Conservation (phyloP, 768 basidiomycete species). For the Coprinopsis marcescibilis region DNA sequence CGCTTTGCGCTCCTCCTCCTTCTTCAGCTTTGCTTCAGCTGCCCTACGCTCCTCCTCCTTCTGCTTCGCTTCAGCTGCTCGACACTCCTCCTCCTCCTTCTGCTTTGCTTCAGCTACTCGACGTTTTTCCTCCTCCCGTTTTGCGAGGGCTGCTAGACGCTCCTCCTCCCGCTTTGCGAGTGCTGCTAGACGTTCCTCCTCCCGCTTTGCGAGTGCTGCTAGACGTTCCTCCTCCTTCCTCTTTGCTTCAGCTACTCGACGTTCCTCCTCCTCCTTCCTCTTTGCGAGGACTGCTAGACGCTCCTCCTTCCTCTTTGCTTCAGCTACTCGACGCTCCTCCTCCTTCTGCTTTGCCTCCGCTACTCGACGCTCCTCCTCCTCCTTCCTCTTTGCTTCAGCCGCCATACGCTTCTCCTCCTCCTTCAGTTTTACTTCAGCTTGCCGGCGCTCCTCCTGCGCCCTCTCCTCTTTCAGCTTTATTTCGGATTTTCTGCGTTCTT, state of each 20-base stretch:
- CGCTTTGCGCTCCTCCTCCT: neutral
- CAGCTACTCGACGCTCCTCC: neutral
- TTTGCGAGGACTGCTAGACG: neutral
- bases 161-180: constrained; percentile 1
- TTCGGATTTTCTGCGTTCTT: neutral
- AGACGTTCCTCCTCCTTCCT: neutral
- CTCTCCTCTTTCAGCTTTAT: neutral
- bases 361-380: neutral
- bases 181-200: neutral
- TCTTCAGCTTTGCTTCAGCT: neutral
- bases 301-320: constrained; percentile 3
- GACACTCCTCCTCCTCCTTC: constrained; percentile 6
- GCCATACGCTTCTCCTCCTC: neutral
- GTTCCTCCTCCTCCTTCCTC: neutral
- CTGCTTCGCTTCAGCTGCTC: constrained; percentile 1
- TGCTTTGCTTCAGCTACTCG: neutral
- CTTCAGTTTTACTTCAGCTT: neutral
- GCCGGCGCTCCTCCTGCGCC: neutral
- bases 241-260: neutral
- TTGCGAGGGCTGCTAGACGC: neutral
- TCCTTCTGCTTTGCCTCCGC: neutral
- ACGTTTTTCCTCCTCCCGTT: constrained; percentile 4
- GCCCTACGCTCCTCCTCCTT: constrained; percentile 7
- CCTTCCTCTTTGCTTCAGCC: constrained; percentile 1
- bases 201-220: neutral